Percentiles rank a stretch among this genome's conserved stretches.
phyloP scores from a whole-genome alignment of 768 basidiomycete genomes.

The Rhodotorula graminis region DNA sequence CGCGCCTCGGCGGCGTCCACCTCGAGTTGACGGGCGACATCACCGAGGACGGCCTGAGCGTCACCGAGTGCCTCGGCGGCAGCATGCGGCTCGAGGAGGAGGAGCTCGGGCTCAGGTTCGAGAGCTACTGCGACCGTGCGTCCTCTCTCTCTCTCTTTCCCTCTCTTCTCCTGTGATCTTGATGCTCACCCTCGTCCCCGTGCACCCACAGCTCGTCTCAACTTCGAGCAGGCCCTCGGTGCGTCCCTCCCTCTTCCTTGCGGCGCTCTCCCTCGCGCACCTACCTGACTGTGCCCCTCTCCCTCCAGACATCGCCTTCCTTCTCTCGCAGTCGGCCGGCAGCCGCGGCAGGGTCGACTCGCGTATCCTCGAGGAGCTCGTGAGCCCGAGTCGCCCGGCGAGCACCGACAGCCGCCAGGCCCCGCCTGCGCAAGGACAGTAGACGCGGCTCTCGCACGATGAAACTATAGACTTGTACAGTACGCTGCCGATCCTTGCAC shows the following conservation, averaged over 20 bases:
- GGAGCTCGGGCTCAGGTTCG: constrained; percentile 81
- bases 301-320: constrained; percentile 68
- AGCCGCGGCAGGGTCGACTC: constrained; percentile 10
- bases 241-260: neutral
- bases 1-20: constrained; percentile 72
- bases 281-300: neutral
- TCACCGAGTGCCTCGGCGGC: constrained; percentile 94
- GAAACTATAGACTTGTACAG: no score
- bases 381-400: neutral
- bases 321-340: constrained; percentile 71
- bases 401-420: neutral
- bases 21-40: constrained; percentile 90
- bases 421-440: no score
- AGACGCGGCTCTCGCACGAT: no score
- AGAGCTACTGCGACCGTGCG: constrained; percentile 82
- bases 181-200: neutral
- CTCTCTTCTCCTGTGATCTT: neutral
- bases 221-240: constrained; percentile 40
- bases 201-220: constrained; percentile 22
- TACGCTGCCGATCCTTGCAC: no score
- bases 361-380: constrained; percentile 31
- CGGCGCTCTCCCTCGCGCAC: neutral
- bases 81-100: constrained; percentile 91
- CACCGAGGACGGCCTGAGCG: constrained; percentile 82
- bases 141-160: constrained; percentile 44